Conservation (phyloP, 352 stramenopile genomes). For the Phytophthora pinifolia region DNA sequence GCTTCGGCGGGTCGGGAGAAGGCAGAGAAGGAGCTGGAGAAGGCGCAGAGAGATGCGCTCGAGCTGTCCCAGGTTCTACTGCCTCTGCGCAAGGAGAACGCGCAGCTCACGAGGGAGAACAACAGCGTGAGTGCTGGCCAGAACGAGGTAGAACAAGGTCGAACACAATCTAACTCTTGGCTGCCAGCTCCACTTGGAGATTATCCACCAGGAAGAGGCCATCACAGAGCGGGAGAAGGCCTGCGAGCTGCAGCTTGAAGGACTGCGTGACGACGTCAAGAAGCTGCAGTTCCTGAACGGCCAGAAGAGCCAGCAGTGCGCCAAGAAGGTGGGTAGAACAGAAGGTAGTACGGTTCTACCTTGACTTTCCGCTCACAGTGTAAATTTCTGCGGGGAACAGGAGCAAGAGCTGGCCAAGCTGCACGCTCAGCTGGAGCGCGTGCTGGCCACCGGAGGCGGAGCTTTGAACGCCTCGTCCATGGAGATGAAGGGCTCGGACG, state of each 20-base stretch:
- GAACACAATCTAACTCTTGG: no score
- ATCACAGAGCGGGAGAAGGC: constrained; percentile 63
- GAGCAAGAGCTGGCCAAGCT: constrained; percentile 67
- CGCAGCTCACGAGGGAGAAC: constrained; percentile 70
- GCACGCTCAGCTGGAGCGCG: constrained; percentile 60
- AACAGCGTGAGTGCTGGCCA: constrained; percentile 49
- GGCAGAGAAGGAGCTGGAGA: constrained; percentile 48
- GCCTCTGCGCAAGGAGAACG: constrained; percentile 78
- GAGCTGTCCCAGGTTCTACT: constrained; percentile 70
- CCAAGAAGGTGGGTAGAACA: constrained; percentile 50
- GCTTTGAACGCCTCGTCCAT: constrained; percentile 27
- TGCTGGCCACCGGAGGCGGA: constrained; percentile 38
- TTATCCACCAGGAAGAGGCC: constrained; percentile 82
- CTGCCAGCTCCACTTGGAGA: constrained; percentile 77
- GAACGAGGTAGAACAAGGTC: constrained; percentile 5
- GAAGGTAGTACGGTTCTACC: constrained; percentile 8
- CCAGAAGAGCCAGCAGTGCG: constrained; percentile 54
- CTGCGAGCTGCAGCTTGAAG: constrained; percentile 65
- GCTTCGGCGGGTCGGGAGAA: constrained; percentile 32
- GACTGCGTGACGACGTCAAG: constrained; percentile 69
- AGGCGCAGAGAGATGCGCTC: constrained; percentile 56
- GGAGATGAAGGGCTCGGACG: constrained; percentile 30
- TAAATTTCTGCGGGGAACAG: constrained; percentile 18
- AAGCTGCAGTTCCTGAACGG: constrained; percentile 69
- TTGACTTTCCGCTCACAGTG: neutral